These are phyloP conservation scores for Puccinia coronata DNA, from an alignment of 1,284 basidiomycete species.

Conservation along the genomic window DNA sequence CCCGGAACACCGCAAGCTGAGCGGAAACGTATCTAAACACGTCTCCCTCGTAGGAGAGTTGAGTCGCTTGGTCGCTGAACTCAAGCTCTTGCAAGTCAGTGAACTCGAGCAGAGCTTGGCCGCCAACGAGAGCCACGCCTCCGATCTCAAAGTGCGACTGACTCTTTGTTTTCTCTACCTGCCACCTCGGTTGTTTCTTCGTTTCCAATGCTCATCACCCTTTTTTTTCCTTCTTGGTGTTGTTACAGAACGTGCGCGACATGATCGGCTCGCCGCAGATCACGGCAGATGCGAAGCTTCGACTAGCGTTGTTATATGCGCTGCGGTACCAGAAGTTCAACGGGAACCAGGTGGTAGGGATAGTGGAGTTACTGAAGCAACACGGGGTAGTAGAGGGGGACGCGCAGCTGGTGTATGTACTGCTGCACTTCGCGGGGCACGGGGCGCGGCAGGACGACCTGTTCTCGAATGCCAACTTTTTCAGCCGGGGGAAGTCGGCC, in stretches of 20 bases:
- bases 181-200: no score
- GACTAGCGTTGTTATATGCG: slow-evolving; percentile 91
- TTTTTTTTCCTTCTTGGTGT: no score
- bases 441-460: slow-evolving; percentile 97
- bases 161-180: no score
- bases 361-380: slow-evolving; percentile 78
- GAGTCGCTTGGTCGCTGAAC: slow-evolving; percentile 80
- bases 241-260: slow-evolving; percentile 73
- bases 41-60: slow-evolving; percentile 95
- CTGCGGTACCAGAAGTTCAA: slow-evolving; percentile 92
- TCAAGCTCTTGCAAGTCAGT: slow-evolving; percentile 82
- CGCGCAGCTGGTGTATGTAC: slow-evolving; percentile 88
- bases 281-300: slow-evolving; percentile 78
- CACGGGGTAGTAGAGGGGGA: slow-evolving; percentile 81
- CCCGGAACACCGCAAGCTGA: slow-evolving; percentile 92
- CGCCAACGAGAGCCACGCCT: slow-evolving; percentile 75
- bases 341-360: slow-evolving; percentile 75
- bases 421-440: slow-evolving; percentile 88
- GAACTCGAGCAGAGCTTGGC: slow-evolving; percentile 97
- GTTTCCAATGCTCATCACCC: background rate
- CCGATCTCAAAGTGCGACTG: slow-evolving; percentile 84
- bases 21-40: slow-evolving; percentile 98
- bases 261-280: slow-evolving; percentile 71
- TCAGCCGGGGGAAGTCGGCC: slow-evolving; percentile 90
- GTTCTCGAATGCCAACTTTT: slow-evolving; percentile 91